These are phyloP conservation scores for Xylaria flabelliformis DNA, from an alignment of 495 filamentous ascomycete species.

Conservation along the genomic window DNA sequence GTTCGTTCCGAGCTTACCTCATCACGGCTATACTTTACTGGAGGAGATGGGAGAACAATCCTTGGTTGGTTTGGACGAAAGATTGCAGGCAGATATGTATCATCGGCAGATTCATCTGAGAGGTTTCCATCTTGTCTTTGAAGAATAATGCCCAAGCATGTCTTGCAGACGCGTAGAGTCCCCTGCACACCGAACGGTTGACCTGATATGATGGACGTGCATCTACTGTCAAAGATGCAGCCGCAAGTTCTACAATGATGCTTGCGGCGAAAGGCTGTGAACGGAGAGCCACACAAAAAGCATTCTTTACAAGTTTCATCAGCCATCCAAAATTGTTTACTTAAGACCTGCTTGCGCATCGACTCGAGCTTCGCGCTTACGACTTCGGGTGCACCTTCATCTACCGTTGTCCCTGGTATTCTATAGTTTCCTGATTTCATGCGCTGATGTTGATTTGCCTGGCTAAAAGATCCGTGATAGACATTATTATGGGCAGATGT, in stretches of 20 bases:
- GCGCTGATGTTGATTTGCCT: constrained; percentile 50
- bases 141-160: constrained; percentile 92
- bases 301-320: constrained; percentile 99
- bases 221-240: constrained; percentile 97
- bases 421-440: constrained; percentile 52
- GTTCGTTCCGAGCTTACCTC: constrained; percentile 51
- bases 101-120: constrained; percentile 84
- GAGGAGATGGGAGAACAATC: constrained; percentile 34
- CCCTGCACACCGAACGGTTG: constrained; percentile 86
- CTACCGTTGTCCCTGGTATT: constrained; percentile 60
- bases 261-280: constrained; percentile 92
- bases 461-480: constrained; percentile 57
- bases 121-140: constrained; percentile 77
- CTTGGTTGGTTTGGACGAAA: constrained; percentile 59
- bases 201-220: constrained; percentile 87
- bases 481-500: constrained; percentile 62
- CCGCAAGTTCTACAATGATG: constrained; percentile 95
- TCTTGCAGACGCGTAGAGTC: constrained; percentile 88
- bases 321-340: constrained; percentile 98
- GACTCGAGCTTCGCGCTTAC: constrained; percentile 69
- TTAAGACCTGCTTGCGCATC: constrained; percentile 82
- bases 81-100: constrained; percentile 59
- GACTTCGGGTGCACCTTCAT: constrained; percentile 63
- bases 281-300: constrained; percentile 87
- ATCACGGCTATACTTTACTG: constrained; percentile 40